A percentile compares a stretch with the other conserved stretches of the same genome.
Conservation (phyloP, 2,329 filamentous ascomycete species). For the Colletotrichum lupini region DNA sequence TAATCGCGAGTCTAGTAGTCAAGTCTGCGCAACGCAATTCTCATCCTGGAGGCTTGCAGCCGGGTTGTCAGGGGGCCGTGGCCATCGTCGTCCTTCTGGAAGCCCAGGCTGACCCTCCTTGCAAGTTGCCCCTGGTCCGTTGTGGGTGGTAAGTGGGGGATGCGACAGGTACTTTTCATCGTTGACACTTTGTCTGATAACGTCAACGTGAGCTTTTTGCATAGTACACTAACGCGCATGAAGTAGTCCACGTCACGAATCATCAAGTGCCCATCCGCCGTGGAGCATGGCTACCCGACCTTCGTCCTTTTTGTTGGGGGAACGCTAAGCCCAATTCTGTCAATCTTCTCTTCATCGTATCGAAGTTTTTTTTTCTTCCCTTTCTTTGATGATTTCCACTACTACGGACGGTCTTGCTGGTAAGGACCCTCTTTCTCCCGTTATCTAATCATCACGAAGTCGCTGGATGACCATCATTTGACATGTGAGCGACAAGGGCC, state of each 20-base stretch:
- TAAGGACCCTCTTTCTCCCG: constrained; percentile 2
- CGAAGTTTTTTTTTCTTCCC: constrained; percentile 13
- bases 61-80: neutral
- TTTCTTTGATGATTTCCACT: neutral
- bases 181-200: neutral
- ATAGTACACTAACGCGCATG: neutral
- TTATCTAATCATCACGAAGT: constrained; percentile 16
- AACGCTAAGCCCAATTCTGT: constrained; percentile 25
- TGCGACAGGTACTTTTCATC: neutral
- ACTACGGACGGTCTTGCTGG: neutral
- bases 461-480: neutral
- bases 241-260: constrained; percentile 20
- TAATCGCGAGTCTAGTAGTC: neutral
- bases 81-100: constrained; percentile 25
- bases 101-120: constrained; percentile 13
- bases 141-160: neutral
- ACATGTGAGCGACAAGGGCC: constrained; percentile 7
- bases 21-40: constrained; percentile 2
- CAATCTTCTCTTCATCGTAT: constrained; percentile 6
- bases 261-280: constrained; percentile 15
- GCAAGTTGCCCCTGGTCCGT: constrained; percentile 18
- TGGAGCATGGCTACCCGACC: constrained; percentile 23
- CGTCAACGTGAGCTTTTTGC: neutral
- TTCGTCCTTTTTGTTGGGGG: constrained; percentile 34
- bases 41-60: neutral